Base-by-base conservation (phyloP, 192 early-diverging fungal species). In the Umbelopsis isabellina region DNA sequence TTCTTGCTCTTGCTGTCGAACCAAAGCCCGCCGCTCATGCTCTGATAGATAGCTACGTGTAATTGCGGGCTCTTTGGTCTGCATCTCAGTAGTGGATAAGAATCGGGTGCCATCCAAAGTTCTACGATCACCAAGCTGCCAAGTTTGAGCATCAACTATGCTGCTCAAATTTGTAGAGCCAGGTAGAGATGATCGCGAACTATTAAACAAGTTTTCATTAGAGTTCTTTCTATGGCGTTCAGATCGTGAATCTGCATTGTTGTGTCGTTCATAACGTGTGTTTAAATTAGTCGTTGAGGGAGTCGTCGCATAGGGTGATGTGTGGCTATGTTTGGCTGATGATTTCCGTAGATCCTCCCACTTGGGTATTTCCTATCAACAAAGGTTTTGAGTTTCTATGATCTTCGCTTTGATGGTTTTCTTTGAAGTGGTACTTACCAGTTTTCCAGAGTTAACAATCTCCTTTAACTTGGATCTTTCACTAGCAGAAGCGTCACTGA, bases 1-100 rank as follows among this genome's bases (percentile, higher is more conserved):
- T n/a, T 61, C 55, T n/a, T 61, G 55, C 5, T 61, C 55, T n/a
- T 61, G 55, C 13, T 61, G 55, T 25, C 55, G 55, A 11, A 61
- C 55, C 16, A 61, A 16, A 7, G 55, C 55, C 7, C 55, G 55
- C 18, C 55, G 30, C 55, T 61, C 55, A 18, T 61, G 27, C 12
- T 61, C 55, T 35, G 16, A 18, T 10, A 61, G 25, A 61, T 61
- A 61, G 16, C 15, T 61, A 1, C 55, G 55, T 61, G 55, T 33
- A 5, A 13, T 35, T 1, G 55, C 33, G 27, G 55, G 33, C 16
- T 61, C 55, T 35, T 61, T 61, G 12, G 27, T 61, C 16, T 35
- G 30, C 4, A 35, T 33, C 0, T 61, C 55, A 16, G 55, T 7
- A 15, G 30, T 25, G 13, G 12, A n/a, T 16, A 30, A 61, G 55